phyloP scores from a whole-genome alignment of 169 alveolate species.

The Plasmodium chabaudi region DNA sequence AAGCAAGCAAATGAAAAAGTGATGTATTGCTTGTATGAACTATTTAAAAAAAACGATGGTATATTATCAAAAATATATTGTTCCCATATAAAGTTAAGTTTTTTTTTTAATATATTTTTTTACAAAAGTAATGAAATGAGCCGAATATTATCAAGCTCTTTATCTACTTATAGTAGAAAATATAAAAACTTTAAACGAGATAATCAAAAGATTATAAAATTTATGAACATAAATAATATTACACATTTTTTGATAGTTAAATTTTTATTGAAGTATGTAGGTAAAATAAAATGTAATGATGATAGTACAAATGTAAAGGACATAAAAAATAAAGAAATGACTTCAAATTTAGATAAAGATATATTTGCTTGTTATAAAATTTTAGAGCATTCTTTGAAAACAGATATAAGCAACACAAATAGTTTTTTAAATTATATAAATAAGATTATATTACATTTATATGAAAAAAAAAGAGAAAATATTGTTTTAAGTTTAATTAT shows the following conservation, averaged over 20 bases:
- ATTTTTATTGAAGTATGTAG: slow-evolving; percentile 14
- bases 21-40: slow-evolving; percentile 30
- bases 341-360: background rate
- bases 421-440: slow-evolving; percentile 59
- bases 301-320: background rate
- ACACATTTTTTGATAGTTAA: slow-evolving; percentile 45
- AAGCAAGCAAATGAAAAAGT: slow-evolving; percentile 14
- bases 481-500: slow-evolving; percentile 40
- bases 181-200: slow-evolving; percentile 60
- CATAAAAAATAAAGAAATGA: background rate
- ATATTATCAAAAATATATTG: slow-evolving; percentile 63
- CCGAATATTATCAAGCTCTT: slow-evolving; percentile 33
- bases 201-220: slow-evolving; percentile 34
- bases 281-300: slow-evolving; percentile 6
- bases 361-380: slow-evolving; percentile 20
- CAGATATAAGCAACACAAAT: slow-evolving; percentile 16
- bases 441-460: slow-evolving; percentile 30
- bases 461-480: slow-evolving; percentile 69
- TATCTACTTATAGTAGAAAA: slow-evolving; percentile 19
- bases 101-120: slow-evolving; percentile 46
- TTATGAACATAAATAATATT: slow-evolving; percentile 63
- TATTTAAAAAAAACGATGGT: slow-evolving; percentile 23
- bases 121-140: slow-evolving; percentile 36
- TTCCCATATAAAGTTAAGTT: slow-evolving; percentile 60
- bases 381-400: slow-evolving; percentile 26